Base-by-base conservation (phyloP, 805 yeast species). In the Myxozyma kluyveri region DNA sequence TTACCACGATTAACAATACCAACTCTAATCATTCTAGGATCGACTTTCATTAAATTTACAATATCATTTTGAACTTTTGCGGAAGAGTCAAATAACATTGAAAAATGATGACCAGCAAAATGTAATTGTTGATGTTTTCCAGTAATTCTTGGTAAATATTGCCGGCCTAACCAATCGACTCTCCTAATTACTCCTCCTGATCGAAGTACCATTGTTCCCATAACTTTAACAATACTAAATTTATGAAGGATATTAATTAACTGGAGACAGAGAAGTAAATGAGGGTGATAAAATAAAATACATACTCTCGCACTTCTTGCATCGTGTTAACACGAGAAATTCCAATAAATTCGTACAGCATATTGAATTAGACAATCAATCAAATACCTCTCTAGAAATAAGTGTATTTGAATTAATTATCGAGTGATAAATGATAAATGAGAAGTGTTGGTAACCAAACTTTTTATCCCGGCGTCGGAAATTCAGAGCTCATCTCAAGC, bases 111-210 rank as follows among this genome's bases (percentile, higher is more conserved):
- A 2, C 97, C 98, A 67, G 88, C 90, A 66, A 88, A 88, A 69
- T 90, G 95, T 55, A 81, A 78, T 66, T 90, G 95, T 65, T 89
- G 95, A 65, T 88, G 88, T 65, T 87, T 87, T 60, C 83, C 81
- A 71, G 87, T 78, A 55, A 91, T 78, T 59, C 82, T 84, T 18
- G 98, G 96, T 49, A 93, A 75, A 24, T 82, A 82, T 56, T 80
- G 80, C 38, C 82, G 78, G 0, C 96, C 97, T 67, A 90, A 71
- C 57, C 89, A 85, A 46, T 84, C 79, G 42, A 91, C 80, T 55
- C 81, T 83, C 67, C 98, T 79, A 35, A 91, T 82, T n/a, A 91
- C 91, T 45, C 99, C 99, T 76, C 96, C 88, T 70, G 91, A 90
- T 55, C 82, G 80, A 52, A 93, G 78, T 26, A 91, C 80, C 65